Conservation (phyloP, 2,329 filamentous ascomycete species). For the Pseudocercospora crystallina region DNA sequence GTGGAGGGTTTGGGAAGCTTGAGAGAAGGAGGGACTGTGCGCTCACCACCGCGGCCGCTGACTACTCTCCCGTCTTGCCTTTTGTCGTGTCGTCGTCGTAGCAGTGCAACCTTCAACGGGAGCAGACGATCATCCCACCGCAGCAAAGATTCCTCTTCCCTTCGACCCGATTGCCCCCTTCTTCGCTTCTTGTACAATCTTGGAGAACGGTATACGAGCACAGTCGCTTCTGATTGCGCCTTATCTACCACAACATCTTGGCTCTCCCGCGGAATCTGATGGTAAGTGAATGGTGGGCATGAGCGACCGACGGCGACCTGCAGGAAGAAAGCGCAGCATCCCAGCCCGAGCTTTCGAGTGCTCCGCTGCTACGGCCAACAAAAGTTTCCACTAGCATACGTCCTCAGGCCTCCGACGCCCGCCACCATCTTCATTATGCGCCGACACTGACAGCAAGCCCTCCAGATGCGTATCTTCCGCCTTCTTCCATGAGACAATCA, state of each 20-base stretch:
- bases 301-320: background rate
- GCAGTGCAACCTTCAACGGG: background rate
- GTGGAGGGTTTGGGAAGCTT: conserved; percentile 1
- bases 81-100: background rate
- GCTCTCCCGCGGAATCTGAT: conserved; percentile 1
- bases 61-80: background rate
- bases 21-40: background rate
- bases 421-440: background rate
- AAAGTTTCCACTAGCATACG: background rate
- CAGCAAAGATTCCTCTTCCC: conserved; percentile 1
- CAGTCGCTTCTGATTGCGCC: conserved; percentile 1
- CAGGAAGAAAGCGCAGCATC: background rate
- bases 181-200: background rate
- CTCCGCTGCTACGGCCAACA: background rate
- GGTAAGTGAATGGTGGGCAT: background rate
- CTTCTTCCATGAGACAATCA: conserved; percentile 11
- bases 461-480: conserved; percentile 3
- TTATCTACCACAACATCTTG: background rate
- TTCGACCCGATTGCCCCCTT: background rate
- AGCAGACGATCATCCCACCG: conserved; percentile 2
- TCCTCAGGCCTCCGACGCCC: background rate
- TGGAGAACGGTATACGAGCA: background rate
- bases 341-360: background rate
- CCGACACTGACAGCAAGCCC: background rate
- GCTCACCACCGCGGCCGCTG: background rate